phyloP scores from a whole-genome alignment of 2,329 filamentous ascomycete genomes.

The Trichoderma cornu-damae region DNA sequence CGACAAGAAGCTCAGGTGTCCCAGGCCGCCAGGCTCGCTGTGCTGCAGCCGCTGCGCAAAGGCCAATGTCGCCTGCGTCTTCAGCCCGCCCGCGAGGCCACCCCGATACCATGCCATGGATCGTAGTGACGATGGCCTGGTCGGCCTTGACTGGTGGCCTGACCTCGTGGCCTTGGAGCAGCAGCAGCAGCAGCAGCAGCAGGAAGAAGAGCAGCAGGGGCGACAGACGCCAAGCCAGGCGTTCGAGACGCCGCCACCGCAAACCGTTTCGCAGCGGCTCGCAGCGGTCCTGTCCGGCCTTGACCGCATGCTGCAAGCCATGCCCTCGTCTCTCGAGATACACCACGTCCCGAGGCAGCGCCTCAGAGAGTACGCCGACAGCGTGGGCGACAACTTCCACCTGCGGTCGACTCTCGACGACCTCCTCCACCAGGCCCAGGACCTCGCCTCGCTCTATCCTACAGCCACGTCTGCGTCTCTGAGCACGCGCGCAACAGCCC shows the following conservation, averaged over 20 bases:
- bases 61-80: constrained; percentile 38
- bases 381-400: constrained; percentile 25
- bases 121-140: neutral
- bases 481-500: constrained; percentile 2
- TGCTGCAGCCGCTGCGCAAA: constrained; percentile 41
- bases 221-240: neutral
- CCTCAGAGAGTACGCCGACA: constrained; percentile 24
- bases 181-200: constrained; percentile 1
- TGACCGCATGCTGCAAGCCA: constrained; percentile 23
- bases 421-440: constrained; percentile 33
- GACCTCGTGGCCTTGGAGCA: constrained; percentile 20
- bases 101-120: constrained; percentile 12
- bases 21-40: constrained; percentile 34
- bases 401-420: constrained; percentile 31
- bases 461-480: constrained; percentile 25
- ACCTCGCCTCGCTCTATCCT: constrained; percentile 35
- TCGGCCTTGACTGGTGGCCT: constrained; percentile 26
- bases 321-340: constrained; percentile 4
- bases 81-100: constrained; percentile 36
- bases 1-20: constrained; percentile 44
- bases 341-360: constrained; percentile 26
- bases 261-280: constrained; percentile 22
- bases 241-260: neutral
- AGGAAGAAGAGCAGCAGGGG: neutral
- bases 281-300: constrained; percentile 24